Evolutionary conservation across 2,329 filamentous ascomycete species (phyloP).

Genomic region (Sordariomycetes sp.): DNA sequence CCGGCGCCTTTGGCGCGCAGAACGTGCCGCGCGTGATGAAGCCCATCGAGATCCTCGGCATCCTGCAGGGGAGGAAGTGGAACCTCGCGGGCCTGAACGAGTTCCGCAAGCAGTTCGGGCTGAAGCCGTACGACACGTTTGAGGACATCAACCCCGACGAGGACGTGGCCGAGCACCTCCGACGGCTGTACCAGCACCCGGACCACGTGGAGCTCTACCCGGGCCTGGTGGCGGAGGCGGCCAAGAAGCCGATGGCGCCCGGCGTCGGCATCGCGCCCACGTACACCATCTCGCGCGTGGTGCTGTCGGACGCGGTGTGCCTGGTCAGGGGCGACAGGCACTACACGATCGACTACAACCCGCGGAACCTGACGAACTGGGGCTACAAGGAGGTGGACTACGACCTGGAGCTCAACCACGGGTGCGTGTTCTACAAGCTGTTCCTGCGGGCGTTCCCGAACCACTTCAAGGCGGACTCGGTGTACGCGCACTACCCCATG

Average conservation of each 20-base stretch:
- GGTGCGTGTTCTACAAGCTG: conserved; percentile 77
- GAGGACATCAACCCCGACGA: conserved; percentile 78
- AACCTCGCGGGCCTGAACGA: conserved; percentile 72
- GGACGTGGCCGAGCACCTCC: conserved; percentile 53
- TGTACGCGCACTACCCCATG: conserved; percentile 75
- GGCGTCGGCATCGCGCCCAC: conserved; percentile 67
- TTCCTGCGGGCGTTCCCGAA: conserved; percentile 66
- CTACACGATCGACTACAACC: conserved; percentile 69
- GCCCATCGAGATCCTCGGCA: conserved; percentile 70
- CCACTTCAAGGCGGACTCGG: conserved; percentile 66
- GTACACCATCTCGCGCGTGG: conserved; percentile 66
- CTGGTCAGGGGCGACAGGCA: conserved; percentile 69
- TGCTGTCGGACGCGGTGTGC: conserved; percentile 69
- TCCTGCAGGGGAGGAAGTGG: conserved; percentile 68
- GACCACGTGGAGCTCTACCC: conserved; percentile 76
- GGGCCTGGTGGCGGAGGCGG: conserved; percentile 65
- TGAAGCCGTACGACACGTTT: conserved; percentile 67
- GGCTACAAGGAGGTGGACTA: conserved; percentile 67
- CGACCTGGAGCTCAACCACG: conserved; percentile 65
- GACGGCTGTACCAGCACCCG: conserved; percentile 63
- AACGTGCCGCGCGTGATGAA: conserved; percentile 66
- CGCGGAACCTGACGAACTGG: conserved; percentile 72
- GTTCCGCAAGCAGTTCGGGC: conserved; percentile 71
- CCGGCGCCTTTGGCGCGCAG: conserved; percentile 60
- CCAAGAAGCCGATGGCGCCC: conserved; percentile 62